These are phyloP conservation scores for Suillus bovinus DNA, from an alignment of 768 basidiomycete genomes.

Conservation along the genomic window DNA sequence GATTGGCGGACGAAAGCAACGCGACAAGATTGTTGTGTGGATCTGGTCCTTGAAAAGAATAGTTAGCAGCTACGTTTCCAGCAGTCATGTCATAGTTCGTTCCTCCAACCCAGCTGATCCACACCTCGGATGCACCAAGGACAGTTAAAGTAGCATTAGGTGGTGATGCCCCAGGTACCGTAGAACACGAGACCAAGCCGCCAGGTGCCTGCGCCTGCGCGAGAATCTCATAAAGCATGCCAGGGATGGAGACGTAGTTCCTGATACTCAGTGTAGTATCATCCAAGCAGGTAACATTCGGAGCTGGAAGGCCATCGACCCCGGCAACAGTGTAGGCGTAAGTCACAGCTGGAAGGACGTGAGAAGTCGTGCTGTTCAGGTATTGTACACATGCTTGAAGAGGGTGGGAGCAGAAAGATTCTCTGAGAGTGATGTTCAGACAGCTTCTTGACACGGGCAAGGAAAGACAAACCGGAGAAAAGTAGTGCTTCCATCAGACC, in stretches of 20 bases:
- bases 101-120: slow-evolving; percentile 74
- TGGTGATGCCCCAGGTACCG: slow-evolving; percentile 24
- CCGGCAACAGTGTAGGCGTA: slow-evolving; percentile 47
- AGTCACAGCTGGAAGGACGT: slow-evolving; percentile 41
- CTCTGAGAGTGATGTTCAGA: slow-evolving; percentile 28
- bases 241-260: slow-evolving; percentile 47
- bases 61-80: slow-evolving; percentile 53
- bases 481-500: slow-evolving; percentile 51
- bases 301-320: slow-evolving; percentile 50
- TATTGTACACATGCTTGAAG: slow-evolving; percentile 63
- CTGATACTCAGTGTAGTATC: slow-evolving; percentile 54
- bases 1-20: slow-evolving; percentile 35
- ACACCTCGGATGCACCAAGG: slow-evolving; percentile 48
- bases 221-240: slow-evolving; percentile 75
- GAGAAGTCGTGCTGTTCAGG: slow-evolving; percentile 35
- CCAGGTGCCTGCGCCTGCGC: slow-evolving; percentile 43
- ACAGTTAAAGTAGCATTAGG: slow-evolving; percentile 53
- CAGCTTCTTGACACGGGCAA: neutral
- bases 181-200: slow-evolving; percentile 35
- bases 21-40: slow-evolving; percentile 50
- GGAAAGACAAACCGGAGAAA: slow-evolving; percentile 47
- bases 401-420: slow-evolving; percentile 70
- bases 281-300: slow-evolving; percentile 62
- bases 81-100: slow-evolving; percentile 68
- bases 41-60: slow-evolving; percentile 64